Conservation (phyloP, 75 land plant species). For the Picea glauca region DNA sequence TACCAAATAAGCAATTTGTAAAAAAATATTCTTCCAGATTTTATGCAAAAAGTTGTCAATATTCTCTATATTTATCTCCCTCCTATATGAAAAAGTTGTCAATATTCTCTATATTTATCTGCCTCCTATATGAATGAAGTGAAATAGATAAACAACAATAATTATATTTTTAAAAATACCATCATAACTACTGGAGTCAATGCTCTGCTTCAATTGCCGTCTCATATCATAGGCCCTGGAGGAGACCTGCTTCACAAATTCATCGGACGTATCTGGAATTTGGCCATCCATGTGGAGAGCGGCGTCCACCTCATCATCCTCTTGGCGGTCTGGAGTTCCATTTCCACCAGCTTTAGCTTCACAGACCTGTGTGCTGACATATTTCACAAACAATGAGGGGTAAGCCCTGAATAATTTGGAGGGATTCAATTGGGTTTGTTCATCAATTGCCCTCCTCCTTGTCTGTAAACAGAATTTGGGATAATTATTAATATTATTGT, state of each 20-base stretch:
- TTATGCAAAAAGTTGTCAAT: no score
- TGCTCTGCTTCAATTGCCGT: slow-evolving; percentile 58
- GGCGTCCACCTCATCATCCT: slow-evolving; percentile 45
- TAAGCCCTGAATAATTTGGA: not conserved
- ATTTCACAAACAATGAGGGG: not conserved
- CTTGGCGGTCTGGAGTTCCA: not conserved
- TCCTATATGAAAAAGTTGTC: no score
- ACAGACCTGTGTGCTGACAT: not conserved
- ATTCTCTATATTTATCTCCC: no score
- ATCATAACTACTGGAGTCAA: slow-evolving; percentile 82
- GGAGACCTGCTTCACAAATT: slow-evolving; percentile 70
- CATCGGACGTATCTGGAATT: slow-evolving; percentile 65
- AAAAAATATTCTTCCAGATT: no score
- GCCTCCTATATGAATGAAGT: no score
- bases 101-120: no score
- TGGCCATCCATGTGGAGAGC: slow-evolving; percentile 69
- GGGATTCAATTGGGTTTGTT: not conserved
- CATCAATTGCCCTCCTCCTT: not conserved
- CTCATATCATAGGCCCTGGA: slow-evolving; percentile 86
- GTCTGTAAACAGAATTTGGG: not conserved
- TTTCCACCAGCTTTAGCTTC: slow-evolving; percentile 5
- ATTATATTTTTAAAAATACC: slow-evolving; percentile 21
- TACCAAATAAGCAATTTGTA: no score
- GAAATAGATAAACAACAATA: no score
- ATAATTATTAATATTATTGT: not conserved